Conservation (phyloP, 2,329 filamentous ascomycete genomes). For the Verruconis gallopava region DNA sequence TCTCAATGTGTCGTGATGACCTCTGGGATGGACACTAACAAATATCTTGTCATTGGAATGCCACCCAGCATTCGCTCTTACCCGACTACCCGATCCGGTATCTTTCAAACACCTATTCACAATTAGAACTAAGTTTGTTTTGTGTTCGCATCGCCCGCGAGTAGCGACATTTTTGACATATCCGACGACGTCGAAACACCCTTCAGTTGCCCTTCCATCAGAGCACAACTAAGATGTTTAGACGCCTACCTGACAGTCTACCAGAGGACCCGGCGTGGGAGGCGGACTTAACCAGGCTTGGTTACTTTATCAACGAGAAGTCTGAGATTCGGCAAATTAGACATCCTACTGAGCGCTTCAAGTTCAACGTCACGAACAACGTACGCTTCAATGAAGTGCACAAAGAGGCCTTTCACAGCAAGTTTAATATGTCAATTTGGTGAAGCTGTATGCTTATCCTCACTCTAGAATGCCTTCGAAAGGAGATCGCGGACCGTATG, state of each 20-base stretch:
- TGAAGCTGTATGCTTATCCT: conserved; percentile 10
- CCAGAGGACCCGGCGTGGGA: conserved; percentile 58
- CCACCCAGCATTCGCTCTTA: too few species aligned
- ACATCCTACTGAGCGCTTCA: conserved; percentile 56
- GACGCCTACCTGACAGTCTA: conserved; percentile 52
- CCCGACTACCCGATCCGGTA: too few species aligned
- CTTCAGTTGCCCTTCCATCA: neutral
- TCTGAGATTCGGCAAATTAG: conserved; percentile 48
- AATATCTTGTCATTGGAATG: too few species aligned
- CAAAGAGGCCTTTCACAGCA: conserved; percentile 56
- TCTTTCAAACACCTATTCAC: too few species aligned
- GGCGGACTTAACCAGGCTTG: conserved; percentile 53
- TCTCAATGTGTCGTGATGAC: too few species aligned
- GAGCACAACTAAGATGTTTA: conserved; percentile 57
- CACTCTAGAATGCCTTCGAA: conserved; percentile 52
- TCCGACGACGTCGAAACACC: neutral
- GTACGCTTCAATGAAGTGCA: conserved; percentile 66
- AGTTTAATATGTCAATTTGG: conserved; percentile 15
- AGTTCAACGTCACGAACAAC: conserved; percentile 61
- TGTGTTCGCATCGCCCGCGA: neutral
- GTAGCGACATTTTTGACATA: neutral
- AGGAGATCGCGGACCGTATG: conserved; percentile 51
- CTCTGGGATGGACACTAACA: too few species aligned
- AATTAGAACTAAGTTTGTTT: too few species aligned
- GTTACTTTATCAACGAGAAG: conserved; percentile 60